These are phyloP conservation scores for Russula abietina DNA, from an alignment of 768 basidiomycete species.

Conservation along the genomic window DNA sequence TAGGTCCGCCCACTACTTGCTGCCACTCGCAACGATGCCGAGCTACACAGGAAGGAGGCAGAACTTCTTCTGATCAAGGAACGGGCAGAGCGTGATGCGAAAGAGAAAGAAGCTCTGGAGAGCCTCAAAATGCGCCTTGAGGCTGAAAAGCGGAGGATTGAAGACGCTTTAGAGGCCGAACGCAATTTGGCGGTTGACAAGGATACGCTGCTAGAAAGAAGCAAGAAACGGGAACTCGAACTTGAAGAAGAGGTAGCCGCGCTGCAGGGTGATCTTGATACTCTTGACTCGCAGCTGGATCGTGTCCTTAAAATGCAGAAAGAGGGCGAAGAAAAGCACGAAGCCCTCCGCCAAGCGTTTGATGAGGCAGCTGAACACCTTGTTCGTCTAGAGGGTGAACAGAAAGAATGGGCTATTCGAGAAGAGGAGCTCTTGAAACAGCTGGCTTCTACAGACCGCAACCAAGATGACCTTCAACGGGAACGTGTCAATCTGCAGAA, in stretches of 20 bases:
- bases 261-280: slow-evolving; percentile 77
- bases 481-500: slow-evolving; percentile 58
- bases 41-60: slow-evolving; percentile 78
- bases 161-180: slow-evolving; percentile 78
- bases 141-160: slow-evolving; percentile 74
- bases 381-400: slow-evolving; percentile 71
- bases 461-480: slow-evolving; percentile 44
- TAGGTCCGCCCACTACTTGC: slow-evolving; percentile 88
- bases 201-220: slow-evolving; percentile 72
- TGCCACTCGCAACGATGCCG: slow-evolving; percentile 89
- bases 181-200: slow-evolving; percentile 75
- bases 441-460: slow-evolving; percentile 30
- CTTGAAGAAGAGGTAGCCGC: slow-evolving; percentile 79
- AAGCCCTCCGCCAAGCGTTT: slow-evolving; percentile 63
- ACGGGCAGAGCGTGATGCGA: slow-evolving; percentile 79
- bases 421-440: slow-evolving; percentile 61
- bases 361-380: slow-evolving; percentile 84
- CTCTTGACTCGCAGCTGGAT: slow-evolving; percentile 80
- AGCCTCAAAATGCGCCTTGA: slow-evolving; percentile 77
- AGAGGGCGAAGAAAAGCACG: slow-evolving; percentile 73
- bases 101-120: slow-evolving; percentile 73
- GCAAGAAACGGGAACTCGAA: slow-evolving; percentile 78
- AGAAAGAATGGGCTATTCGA: slow-evolving; percentile 55
- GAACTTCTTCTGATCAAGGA: slow-evolving; percentile 79
- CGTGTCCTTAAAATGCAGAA: slow-evolving; percentile 72